Percentiles rank a stretch among this genome's conserved stretches.
Conservation (phyloP, 2,329 filamentous ascomycete species). For the Lizonia empirigonia region DNA sequence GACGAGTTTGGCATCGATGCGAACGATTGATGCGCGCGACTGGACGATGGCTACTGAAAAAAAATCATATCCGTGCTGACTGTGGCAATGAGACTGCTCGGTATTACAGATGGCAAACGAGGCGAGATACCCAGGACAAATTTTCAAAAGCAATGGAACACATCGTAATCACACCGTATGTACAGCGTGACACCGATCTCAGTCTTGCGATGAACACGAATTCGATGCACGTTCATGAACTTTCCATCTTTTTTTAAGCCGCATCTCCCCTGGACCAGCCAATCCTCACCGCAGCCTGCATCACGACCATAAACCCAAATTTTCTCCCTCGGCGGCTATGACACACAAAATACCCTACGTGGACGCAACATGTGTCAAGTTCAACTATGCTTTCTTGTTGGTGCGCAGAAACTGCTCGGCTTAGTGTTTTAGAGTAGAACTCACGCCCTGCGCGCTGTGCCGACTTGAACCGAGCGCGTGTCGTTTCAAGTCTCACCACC, state of each 20-base stretch:
- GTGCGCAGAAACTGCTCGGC: conserved; percentile 18
- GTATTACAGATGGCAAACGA: background rate
- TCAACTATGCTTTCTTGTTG: conserved; percentile 1
- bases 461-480: conserved; percentile 2
- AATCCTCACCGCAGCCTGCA: conserved; percentile 13
- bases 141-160: background rate
- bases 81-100: no score
- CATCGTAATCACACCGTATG: background rate
- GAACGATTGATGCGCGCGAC: conserved; percentile 47
- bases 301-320: conserved; percentile 21
- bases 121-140: background rate
- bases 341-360: conserved; percentile 33
- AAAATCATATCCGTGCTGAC: background rate
- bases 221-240: conserved; percentile 15
- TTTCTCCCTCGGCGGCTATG: conserved; percentile 22
- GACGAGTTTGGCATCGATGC: conserved; percentile 54
- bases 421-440: background rate
- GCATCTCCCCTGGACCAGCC: conserved; percentile 14
- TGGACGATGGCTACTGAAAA: background rate
- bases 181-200: background rate
- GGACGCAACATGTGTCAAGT: conserved; percentile 30
- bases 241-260: conserved; percentile 20
- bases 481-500: conserved; percentile 11
- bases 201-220: conserved; percentile 3
- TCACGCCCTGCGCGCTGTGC: conserved; percentile 8